Base-by-base conservation (phyloP, 257 asterid genomes). In the Jacaranda mimosifolia region DNA sequence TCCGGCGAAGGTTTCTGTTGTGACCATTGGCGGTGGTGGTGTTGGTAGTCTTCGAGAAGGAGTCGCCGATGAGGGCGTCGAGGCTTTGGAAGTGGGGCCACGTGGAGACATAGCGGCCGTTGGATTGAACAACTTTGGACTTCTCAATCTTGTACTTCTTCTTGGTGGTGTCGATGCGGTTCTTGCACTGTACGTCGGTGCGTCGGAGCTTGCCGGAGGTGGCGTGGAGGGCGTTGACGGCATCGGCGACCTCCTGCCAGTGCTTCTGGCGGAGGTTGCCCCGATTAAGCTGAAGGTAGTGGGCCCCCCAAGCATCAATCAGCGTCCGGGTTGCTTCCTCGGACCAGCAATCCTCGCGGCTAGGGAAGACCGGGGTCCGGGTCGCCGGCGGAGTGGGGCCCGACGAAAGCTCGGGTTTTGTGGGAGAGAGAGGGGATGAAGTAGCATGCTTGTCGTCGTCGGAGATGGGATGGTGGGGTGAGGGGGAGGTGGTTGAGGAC, bases 301-400 rank as follows among this genome's bases (percentile, higher is more conserved):
- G 96, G 66, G 86, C 68, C 39, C 99, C 99, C 99, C 99, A 95
- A 6, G 93, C 88, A 4, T 87, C 91, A 64, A 95, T 85, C 79
- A 95, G 89, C 13, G 98, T 91, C 19, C 87, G 87, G n/a, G 97
- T 93, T 0, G 96, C 98, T 1, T 86, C 92, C 74, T 91, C 97
- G 3, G 98, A 89, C 99, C 99, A 95, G 75, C 97, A 89, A 83
- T 95, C 99, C 77, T 94, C 97, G 26, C 97, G 87, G 55, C 79
- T 72, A 5, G 94, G 94, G 58, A 91, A 85, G 17, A 26, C 79
- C 46, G 91, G 82, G 45, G 90, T 76, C 38, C 88, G 75, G 8
- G 83, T 0, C 82, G 86, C 46, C 83, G 87, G 42, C 57, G 85
- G 80, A 62, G 71, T 77, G 0, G 83, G 72, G 17, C 56, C 56